Conservation (phyloP, 78 protist species). For the Chrysochromulina tobinii region DNA sequence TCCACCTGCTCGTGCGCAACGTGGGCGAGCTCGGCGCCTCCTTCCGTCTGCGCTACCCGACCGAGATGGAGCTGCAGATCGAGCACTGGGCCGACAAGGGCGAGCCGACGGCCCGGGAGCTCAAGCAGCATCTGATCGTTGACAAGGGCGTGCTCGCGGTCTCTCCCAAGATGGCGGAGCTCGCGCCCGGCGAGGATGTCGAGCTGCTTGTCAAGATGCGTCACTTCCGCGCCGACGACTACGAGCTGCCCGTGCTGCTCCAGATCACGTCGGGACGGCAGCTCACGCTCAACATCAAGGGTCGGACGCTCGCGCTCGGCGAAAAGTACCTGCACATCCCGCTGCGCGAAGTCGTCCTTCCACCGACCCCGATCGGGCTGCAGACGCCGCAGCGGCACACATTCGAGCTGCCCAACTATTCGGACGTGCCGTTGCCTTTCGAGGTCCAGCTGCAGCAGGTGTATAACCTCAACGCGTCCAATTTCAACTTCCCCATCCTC, state of each 20-base stretch:
- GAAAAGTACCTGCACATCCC: neutral
- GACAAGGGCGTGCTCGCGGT: neutral
- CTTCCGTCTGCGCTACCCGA: neutral
- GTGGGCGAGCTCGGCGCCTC: neutral
- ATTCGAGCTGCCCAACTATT: neutral
- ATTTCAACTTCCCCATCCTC: neutral
- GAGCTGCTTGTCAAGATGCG: neutral
- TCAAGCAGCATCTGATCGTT: neutral
- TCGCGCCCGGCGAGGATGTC: neutral
- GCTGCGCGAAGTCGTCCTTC: neutral
- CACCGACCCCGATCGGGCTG: neutral
- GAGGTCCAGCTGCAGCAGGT: neutral
- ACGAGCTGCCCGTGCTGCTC: neutral
- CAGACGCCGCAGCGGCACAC: neutral
- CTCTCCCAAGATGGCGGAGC: neutral
- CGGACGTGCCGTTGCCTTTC: neutral
- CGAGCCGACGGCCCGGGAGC: neutral
- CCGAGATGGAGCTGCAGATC: neutral
- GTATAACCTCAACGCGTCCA: neutral
- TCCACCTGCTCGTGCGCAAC: neutral
- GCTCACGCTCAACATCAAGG: neutral
- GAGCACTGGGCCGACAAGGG: constrained; percentile 20
- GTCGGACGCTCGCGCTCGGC: neutral
- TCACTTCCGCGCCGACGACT: neutral
- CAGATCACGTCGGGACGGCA: neutral